Conservation (phyloP, 306 rosid species). For the Hylodesmum podocarpum region DNA sequence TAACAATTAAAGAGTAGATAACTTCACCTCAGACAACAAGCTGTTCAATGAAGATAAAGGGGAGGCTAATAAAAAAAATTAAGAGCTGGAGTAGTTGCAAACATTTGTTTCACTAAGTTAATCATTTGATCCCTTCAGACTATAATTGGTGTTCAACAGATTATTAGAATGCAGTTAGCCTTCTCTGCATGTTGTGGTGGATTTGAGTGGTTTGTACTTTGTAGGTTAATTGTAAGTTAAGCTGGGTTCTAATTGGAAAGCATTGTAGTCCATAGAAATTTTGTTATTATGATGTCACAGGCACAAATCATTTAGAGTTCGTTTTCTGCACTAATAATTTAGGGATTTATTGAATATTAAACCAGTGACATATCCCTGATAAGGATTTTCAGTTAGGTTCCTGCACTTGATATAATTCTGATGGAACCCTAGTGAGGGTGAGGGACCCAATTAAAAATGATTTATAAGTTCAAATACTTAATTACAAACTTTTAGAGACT, state of each 20-base stretch:
- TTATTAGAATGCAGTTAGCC: constrained; percentile 1
- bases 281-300: neutral
- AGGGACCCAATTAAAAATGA: neutral
- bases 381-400: neutral
- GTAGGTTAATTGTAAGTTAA: constrained; percentile 7
- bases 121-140: constrained; percentile 2
- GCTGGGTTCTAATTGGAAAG: neutral
- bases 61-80: neutral
- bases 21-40: constrained; percentile 7
- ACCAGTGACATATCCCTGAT: neutral
- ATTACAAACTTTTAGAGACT: neutral
- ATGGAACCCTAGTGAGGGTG: no score
- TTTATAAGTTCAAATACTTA: neutral
- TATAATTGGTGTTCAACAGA: neutral
- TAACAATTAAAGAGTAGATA: neutral
- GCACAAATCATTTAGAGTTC: no score
- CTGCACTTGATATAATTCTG: neutral
- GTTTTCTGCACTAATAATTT: no score
- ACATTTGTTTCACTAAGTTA: neutral
- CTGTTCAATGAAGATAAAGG: neutral
- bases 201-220: neutral
- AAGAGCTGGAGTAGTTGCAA: neutral
- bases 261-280: neutral
- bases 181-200: constrained; percentile 18
- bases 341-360: neutral